Conservation (phyloP, 148 eudicot species). For the Pharnaceum exiguum region DNA sequence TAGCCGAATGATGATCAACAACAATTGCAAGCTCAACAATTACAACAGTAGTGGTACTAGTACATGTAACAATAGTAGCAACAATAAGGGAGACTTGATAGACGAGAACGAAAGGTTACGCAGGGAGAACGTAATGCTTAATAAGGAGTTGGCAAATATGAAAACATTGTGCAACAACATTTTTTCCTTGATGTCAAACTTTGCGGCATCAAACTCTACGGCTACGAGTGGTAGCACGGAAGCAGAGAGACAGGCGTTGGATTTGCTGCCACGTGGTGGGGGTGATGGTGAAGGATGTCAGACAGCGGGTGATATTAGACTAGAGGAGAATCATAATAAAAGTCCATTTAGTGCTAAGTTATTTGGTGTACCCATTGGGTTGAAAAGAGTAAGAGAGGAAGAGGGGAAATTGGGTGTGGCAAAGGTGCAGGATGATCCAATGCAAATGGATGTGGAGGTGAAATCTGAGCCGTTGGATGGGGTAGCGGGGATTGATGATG, state of each 20-base stretch:
- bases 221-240: constrained; percentile 4
- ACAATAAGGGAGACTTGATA: constrained; percentile 33
- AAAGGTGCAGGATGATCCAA: constrained; percentile 28
- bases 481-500: constrained; percentile 8
- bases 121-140: constrained; percentile 59
- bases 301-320: constrained; percentile 6
- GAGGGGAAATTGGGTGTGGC: constrained; percentile 6
- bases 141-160: constrained; percentile 63
- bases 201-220: background rate
- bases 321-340: constrained; percentile 21
- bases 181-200: constrained; percentile 58
- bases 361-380: constrained; percentile 65
- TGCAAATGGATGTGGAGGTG: constrained; percentile 38
- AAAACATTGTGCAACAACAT: constrained; percentile 66
- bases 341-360: constrained; percentile 41
- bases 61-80: too few species aligned
- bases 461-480: constrained; percentile 68
- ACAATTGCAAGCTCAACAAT: constrained; percentile 17
- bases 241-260: constrained; percentile 28
- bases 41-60: background rate
- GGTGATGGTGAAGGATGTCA: background rate
- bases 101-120: constrained; percentile 74
- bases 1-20: constrained; percentile 13
- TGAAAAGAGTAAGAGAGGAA: constrained; percentile 50
- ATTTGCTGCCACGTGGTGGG: constrained; percentile 37